These are phyloP conservation scores for Phytophthora uliginosa DNA, from an alignment of 352 stramenopile genomes.

Conservation along the genomic window DNA sequence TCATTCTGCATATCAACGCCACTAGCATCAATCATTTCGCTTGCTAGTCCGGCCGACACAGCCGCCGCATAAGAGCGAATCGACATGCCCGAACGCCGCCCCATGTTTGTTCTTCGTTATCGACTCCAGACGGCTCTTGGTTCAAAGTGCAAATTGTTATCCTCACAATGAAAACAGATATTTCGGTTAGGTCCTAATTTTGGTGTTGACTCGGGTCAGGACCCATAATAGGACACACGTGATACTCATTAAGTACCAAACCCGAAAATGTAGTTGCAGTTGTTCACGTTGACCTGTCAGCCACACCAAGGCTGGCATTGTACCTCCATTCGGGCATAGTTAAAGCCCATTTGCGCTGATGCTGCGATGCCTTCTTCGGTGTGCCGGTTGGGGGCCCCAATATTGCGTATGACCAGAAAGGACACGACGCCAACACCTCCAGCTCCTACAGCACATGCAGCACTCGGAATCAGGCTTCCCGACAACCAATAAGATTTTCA, in stretches of 20 bases:
- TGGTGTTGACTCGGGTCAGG: no score
- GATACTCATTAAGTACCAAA: no score
- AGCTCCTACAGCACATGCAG: background rate
- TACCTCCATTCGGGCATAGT: slow-evolving; percentile 9
- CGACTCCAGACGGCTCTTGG: no score
- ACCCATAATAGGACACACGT: no score
- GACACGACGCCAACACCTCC: background rate
- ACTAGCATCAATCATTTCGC: background rate
- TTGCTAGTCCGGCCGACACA: no score
- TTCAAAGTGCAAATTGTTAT: no score
- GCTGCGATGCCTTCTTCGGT: slow-evolving; percentile 5
- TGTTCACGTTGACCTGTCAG: background rate
- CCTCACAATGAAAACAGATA: no score
- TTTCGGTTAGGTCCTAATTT: no score
- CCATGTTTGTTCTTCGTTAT: no score
- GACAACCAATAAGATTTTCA: background rate
- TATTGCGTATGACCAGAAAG: background rate
- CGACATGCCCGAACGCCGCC: no score
- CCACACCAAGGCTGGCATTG: background rate
- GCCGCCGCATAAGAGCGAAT: no score
- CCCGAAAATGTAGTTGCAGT: slow-evolving; percentile 10
- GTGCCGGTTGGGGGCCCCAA: background rate
- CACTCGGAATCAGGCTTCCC: background rate
- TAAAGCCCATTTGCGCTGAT: slow-evolving; percentile 4
- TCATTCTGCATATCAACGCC: background rate